Base-by-base conservation (phyloP, 73 alveolate species). In the Paraurostyla sp. region DNA sequence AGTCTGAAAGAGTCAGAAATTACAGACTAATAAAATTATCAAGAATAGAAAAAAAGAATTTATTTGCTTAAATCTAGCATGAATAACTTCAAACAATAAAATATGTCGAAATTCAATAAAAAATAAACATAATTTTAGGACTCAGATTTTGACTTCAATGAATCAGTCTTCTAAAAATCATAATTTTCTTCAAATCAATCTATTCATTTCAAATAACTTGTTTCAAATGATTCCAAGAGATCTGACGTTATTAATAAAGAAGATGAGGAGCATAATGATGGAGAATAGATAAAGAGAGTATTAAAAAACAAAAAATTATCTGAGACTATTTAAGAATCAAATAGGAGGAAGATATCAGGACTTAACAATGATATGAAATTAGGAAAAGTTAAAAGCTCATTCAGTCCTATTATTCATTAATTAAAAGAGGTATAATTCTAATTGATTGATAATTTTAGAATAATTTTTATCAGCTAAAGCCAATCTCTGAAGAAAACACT, bases 91-190 rank as follows among this genome's bases (percentile, higher is more conserved):
- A 65, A 58, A 65, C 60, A 65, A 2, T 15, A 2, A 65, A 65
- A 65, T 65, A 6, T 15, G 41, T 38, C 35, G 56, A 15, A 65
- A 16, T 30, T 65, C 0, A 22, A 29, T 6, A 32, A 35, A 13
- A 33, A 4, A 11, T 15, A 2, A 38, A 65, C 82, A 2, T 3
- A 65, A 7, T 65, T 65, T 65, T 56, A 15, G 7, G 11, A 36
- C 1, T 65, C 82, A 0, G 82, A 65, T 38, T 65, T 65, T 38
- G 82, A 65, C 41, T 18, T 35, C 22, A 59, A 15, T 38, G 82
- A 65, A 35, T 38, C 56, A 18, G 6, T 3, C 6, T 3, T 65
- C 13, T 33, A 32, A 2, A 6, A 32, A 65, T 60, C 78, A 60
- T 29, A 60, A n/a, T n/a, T n/a, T n/a, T n/a, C n/a, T n/a, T n/a